These are phyloP conservation scores for Umbelopsis vinacea DNA, from an alignment of 192 early-diverging fungal genomes.

Conservation along the genomic window DNA sequence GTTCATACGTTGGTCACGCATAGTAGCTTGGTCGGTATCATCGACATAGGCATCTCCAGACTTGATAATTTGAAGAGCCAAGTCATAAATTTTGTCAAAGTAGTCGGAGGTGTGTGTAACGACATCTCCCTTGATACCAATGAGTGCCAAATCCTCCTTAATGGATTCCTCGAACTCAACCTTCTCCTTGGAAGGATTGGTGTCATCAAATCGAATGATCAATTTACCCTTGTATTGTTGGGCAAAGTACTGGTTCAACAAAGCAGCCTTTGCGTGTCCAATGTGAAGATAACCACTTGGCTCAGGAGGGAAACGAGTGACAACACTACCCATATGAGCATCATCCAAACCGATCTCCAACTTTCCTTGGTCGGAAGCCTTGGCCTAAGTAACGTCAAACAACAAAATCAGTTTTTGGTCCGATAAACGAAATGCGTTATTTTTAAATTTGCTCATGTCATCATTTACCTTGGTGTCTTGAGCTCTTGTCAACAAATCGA, in stretches of 20 bases:
- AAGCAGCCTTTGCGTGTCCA: slow-evolving; percentile 98
- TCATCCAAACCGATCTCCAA: slow-evolving; percentile 91
- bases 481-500: slow-evolving; percentile 47
- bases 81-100: slow-evolving; percentile 88
- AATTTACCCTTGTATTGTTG: slow-evolving; percentile 87
- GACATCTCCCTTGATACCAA: slow-evolving; percentile 81
- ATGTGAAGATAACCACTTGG: slow-evolving; percentile 98
- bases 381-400: slow-evolving; percentile 34
- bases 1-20: slow-evolving; percentile 86
- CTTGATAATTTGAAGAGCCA: slow-evolving; percentile 84
- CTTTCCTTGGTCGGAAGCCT: slow-evolving; percentile 80
- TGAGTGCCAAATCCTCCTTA: slow-evolving; percentile 87
- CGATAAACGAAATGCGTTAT: background rate
- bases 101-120: slow-evolving; percentile 92
- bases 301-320: slow-evolving; percentile 98
- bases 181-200: slow-evolving; percentile 98
- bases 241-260: slow-evolving; percentile 98
- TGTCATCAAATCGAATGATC: slow-evolving; percentile 97
- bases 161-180: slow-evolving; percentile 94
- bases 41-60: slow-evolving; percentile 93
- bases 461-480: slow-evolving; percentile 41
- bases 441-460: background rate
- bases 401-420: background rate
- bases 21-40: slow-evolving; percentile 84
- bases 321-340: slow-evolving; percentile 85